These are phyloP conservation scores for Ascochyta koolunga DNA, from an alignment of 2,329 filamentous ascomycete genomes.

Conservation along the genomic window DNA sequence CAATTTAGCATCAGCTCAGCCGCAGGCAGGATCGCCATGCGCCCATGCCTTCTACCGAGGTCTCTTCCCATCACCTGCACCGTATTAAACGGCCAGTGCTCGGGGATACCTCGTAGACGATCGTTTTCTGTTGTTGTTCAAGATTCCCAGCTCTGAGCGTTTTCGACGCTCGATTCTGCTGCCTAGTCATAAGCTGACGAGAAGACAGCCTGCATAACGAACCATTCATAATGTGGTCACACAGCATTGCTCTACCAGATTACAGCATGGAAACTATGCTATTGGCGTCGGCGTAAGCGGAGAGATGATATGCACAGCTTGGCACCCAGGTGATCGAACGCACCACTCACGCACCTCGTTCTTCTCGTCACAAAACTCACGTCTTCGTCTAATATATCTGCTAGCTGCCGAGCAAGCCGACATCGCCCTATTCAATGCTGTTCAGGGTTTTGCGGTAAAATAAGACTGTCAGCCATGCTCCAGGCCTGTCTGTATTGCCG, in stretches of 20 bases:
- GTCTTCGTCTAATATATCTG: background rate
- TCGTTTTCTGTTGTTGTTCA: background rate
- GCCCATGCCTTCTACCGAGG: background rate
- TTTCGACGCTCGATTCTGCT: background rate
- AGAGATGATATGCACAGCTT: background rate
- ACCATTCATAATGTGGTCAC: background rate
- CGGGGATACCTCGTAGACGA: background rate
- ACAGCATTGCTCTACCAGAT: background rate
- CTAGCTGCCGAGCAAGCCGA: background rate
- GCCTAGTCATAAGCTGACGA: background rate
- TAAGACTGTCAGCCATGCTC: background rate
- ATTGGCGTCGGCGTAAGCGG: background rate
- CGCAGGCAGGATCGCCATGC: constrained; percentile 10
- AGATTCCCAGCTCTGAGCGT: background rate
- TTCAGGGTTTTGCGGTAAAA: background rate
- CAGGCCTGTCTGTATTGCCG: background rate
- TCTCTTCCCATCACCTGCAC: background rate
- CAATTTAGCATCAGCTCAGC: constrained; percentile 15
- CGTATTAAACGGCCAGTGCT: background rate
- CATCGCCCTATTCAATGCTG: background rate
- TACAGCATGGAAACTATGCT: background rate
- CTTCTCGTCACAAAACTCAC: background rate
- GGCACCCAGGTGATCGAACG: background rate
- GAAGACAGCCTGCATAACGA: background rate
- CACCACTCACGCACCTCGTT: background rate